phyloP scores from a whole-genome alignment of 164 flowering plant species.

The Stephania japonica region DNA sequence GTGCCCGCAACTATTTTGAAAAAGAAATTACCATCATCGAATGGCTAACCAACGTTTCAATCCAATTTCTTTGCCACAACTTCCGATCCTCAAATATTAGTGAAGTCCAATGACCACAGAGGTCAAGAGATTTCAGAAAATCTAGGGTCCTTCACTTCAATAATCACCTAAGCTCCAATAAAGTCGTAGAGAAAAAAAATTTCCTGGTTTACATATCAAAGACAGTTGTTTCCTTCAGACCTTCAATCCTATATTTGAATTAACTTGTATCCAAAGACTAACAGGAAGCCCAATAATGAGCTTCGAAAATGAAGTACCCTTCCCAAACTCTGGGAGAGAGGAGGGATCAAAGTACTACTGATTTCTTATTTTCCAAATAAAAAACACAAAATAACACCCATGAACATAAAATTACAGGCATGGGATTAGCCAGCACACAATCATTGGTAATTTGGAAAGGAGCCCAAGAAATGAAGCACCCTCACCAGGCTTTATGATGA shows the following conservation, averaged over 20 bases:
- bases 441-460: too few relatives aligned
- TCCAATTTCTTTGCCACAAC: not conserved
- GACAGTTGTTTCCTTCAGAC: not conserved
- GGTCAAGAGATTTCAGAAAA: not conserved
- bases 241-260: not conserved
- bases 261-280: not conserved
- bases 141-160: not conserved
- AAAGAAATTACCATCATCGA: not conserved
- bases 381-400: too few relatives aligned
- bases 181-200: not conserved
- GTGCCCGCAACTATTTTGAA: not conserved
- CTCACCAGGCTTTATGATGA: too few relatives aligned
- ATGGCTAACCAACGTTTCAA: not conserved
- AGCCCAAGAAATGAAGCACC: too few relatives aligned
- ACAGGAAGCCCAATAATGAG: too few relatives aligned
- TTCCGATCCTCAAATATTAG: not conserved
- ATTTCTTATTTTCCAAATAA: too few relatives aligned
- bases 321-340: too few relatives aligned
- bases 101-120: not conserved
- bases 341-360: too few relatives aligned
- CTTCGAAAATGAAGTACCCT: too few relatives aligned
- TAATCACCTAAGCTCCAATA: not conserved
- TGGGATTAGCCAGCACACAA: too few relatives aligned
- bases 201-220: not conserved
- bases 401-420: too few relatives aligned